These are phyloP conservation scores for Malassezia caprae DNA, from an alignment of 1,284 basidiomycete genomes.

Conservation along the genomic window DNA sequence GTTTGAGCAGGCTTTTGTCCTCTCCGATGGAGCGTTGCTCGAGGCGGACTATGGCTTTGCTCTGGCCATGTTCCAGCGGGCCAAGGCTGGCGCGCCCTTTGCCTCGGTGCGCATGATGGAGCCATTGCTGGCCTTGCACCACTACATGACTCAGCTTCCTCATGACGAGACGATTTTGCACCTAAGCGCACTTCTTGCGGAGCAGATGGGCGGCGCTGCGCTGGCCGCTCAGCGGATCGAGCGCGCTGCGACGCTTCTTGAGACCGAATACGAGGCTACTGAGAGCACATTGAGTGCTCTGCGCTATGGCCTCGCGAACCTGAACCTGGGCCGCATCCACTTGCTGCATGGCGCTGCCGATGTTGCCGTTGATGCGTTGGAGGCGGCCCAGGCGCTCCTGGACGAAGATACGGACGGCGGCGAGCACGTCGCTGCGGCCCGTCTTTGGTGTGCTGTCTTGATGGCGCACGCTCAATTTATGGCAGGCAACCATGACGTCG, in stretches of 20 bases:
- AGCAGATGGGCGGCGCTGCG: slow-evolving; percentile 65
- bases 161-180: slow-evolving; percentile 68
- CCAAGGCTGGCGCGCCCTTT: slow-evolving; percentile 53
- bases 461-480: slow-evolving; percentile 18
- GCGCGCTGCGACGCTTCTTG: slow-evolving; percentile 65
- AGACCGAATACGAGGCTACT: slow-evolving; percentile 73
- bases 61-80: slow-evolving; percentile 53
- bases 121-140: slow-evolving; percentile 65
- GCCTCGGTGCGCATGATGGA: slow-evolving; percentile 22
- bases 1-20: slow-evolving; percentile 69
- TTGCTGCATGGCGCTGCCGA: slow-evolving; percentile 58
- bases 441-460: slow-evolving; percentile 16
- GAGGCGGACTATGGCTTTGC: slow-evolving; percentile 75
- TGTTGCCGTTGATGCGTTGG: slow-evolving; percentile 62
- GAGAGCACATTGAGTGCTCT: slow-evolving; percentile 69
- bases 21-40: slow-evolving; percentile 61
- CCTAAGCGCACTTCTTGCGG: slow-evolving; percentile 73
- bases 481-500: slow-evolving; percentile 5
- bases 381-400: slow-evolving; percentile 65
- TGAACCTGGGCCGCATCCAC: slow-evolving; percentile 68
- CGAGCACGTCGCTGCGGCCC: slow-evolving; percentile 47
- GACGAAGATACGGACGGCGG: slow-evolving; percentile 50
- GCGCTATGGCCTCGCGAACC: slow-evolving; percentile 70
- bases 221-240: slow-evolving; percentile 57
- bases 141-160: slow-evolving; percentile 63